Evolutionary conservation across 2,329 filamentous ascomycete species (phyloP).

Genomic region (Alternaria angustiovoidea): DNA sequence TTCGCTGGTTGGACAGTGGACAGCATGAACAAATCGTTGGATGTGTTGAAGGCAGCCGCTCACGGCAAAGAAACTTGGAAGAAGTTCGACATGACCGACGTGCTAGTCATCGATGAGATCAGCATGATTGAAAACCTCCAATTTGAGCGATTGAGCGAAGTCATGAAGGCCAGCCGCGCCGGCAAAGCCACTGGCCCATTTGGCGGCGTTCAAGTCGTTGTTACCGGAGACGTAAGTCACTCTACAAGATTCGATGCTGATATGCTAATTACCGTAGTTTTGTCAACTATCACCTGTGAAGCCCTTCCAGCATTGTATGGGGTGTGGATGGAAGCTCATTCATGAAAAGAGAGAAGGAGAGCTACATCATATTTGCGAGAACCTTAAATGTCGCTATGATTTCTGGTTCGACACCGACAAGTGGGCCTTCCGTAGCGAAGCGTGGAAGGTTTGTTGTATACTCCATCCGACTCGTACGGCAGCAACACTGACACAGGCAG

Average conservation of each 20-base stretch:
- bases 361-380: constrained; percentile 27
- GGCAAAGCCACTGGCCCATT: constrained; percentile 40
- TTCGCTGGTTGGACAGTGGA: constrained; percentile 66
- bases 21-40: constrained; percentile 54
- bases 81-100: constrained; percentile 57
- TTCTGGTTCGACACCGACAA: constrained; percentile 60
- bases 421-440: constrained; percentile 67
- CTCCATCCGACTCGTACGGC: no score
- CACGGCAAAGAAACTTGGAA: constrained; percentile 46
- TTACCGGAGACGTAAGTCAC: constrained; percentile 59
- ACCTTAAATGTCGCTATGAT: constrained; percentile 36
- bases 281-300: constrained; percentile 63
- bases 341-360: constrained; percentile 13
- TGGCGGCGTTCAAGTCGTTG: constrained; percentile 63
- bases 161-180: constrained; percentile 52
- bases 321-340: constrained; percentile 54
- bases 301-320: constrained; percentile 62
- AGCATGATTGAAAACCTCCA: constrained; percentile 68
- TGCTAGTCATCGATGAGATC: constrained; percentile 71
- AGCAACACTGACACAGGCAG: constrained; percentile 18
- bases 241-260: no score
- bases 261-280: constrained; percentile 17
- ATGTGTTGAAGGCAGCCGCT: constrained; percentile 43
- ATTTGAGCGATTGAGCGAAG: constrained; percentile 59
- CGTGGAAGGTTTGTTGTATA: constrained; percentile 55